phyloP scores from a whole-genome alignment of 768 basidiomycete species.

The Dictyophora rubrovolvata region DNA sequence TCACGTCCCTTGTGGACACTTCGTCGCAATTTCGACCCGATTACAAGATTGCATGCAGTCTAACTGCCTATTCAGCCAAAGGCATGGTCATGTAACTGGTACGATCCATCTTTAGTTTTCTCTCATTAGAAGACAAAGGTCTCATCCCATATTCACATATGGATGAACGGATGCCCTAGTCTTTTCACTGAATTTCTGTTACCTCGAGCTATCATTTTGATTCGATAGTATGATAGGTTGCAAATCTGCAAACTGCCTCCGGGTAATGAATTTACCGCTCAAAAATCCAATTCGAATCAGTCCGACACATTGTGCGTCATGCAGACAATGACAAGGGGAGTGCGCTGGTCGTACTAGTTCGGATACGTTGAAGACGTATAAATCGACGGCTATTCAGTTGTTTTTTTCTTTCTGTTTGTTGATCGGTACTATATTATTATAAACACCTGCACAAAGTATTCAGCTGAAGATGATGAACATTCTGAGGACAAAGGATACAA shows the following conservation, averaged over 20 bases:
- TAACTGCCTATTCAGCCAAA: conserved; percentile 62
- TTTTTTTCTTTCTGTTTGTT: conserved; percentile 6
- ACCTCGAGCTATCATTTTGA: not conserved
- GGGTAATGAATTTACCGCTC: conserved; percentile 58
- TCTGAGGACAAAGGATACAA: not conserved
- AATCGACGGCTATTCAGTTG: not conserved
- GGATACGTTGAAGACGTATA: not conserved
- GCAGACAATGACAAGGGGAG: conserved; percentile 15
- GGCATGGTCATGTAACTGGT: conserved; percentile 52
- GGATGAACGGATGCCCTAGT: not conserved
- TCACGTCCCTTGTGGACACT: conserved; percentile 47
- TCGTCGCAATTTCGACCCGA: conserved; percentile 60
- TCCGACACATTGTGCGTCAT: conserved; percentile 33
- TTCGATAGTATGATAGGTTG: conserved; percentile 8
- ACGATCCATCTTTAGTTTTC: not conserved
- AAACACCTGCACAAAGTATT: conserved; percentile 25
- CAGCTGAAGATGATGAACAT: conserved; percentile 23
- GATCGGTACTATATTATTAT: conserved; percentile 15
- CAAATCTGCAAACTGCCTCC: conserved; percentile 30
- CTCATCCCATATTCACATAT: conserved; percentile 41
- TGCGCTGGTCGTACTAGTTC: conserved; percentile 13
- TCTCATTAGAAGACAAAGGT: conserved; percentile 14
- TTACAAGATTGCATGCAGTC: conserved; percentile 53
- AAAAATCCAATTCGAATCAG: conserved; percentile 66
- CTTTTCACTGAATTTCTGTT: not conserved